These are phyloP conservation scores for Alternaria burnsii DNA, from an alignment of 2,329 filamentous ascomycete genomes.

Conservation along the genomic window DNA sequence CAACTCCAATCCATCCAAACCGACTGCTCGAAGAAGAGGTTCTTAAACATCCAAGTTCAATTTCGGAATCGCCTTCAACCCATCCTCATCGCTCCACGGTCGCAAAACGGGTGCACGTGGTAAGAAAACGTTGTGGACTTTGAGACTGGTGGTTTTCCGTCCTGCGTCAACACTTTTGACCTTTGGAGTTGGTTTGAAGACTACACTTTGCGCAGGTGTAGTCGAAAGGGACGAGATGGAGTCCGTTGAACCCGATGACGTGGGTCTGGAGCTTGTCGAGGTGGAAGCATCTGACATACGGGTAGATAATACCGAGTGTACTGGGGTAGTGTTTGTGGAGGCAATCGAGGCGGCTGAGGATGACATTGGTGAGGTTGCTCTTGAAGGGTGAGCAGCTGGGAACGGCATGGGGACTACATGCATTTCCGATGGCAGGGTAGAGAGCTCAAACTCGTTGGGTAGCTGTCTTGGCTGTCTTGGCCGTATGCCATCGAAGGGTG, in stretches of 20 bases:
- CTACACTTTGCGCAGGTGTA: background rate
- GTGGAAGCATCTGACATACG: background rate
- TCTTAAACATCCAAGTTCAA: background rate
- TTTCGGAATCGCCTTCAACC: background rate
- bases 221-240: background rate
- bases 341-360: background rate
- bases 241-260: background rate
- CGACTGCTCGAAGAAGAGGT: background rate
- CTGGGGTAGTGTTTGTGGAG: background rate
- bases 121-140: background rate
- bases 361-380: background rate
- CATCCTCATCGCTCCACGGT: background rate
- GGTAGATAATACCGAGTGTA: background rate
- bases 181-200: background rate
- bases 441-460: background rate
- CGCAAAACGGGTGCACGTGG: background rate
- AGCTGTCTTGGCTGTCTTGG: background rate
- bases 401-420: background rate
- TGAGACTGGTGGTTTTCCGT: background rate
- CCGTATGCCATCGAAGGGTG: background rate
- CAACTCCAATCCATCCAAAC: background rate
- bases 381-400: background rate
- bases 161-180: background rate
- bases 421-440: background rate
- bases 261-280: background rate